Conservation (phyloP, 2,329 filamentous ascomycete genomes). For the Ustulina deusta region DNA sequence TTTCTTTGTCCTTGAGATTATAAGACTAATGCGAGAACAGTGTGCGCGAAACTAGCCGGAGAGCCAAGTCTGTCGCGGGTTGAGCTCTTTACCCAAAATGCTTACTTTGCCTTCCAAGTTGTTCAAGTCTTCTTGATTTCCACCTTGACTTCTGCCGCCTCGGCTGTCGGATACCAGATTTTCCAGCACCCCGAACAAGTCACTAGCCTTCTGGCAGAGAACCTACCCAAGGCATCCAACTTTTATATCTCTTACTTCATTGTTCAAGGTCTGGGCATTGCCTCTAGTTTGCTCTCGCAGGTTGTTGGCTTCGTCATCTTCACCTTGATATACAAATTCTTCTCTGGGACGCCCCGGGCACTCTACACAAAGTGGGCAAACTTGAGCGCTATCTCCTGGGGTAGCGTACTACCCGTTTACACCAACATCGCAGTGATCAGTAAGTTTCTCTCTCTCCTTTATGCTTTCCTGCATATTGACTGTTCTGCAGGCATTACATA, state of each 20-base stretch:
- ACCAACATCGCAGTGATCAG: conserved; percentile 84
- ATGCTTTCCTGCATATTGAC: conserved; percentile 37
- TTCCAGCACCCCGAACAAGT: conserved; percentile 70
- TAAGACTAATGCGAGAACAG: conserved; percentile 52
- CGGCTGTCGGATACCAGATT: conserved; percentile 74
- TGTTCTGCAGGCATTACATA: conserved; percentile 77
- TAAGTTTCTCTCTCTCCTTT: conserved; percentile 55
- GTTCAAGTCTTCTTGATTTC: conserved; percentile 92
- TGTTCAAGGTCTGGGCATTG: conserved; percentile 86
- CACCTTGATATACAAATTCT: conserved; percentile 77
- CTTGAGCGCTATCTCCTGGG: conserved; percentile 82
- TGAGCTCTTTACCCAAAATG: conserved; percentile 90
- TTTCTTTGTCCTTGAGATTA: background rate
- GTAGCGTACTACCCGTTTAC: conserved; percentile 83
- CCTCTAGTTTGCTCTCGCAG: conserved; percentile 80
- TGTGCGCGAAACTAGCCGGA: conserved; percentile 83
- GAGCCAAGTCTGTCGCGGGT: conserved; percentile 83
- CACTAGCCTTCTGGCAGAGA: conserved; percentile 74
- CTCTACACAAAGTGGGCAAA: conserved; percentile 83
- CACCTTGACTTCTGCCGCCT: conserved; percentile 84
- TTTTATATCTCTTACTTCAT: conserved; percentile 97
- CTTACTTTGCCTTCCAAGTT: conserved; percentile 91
- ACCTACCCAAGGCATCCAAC: conserved; percentile 87
- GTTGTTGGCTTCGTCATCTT: conserved; percentile 77
- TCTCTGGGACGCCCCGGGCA: conserved; percentile 82